These are phyloP conservation scores for Citrus medica DNA, from an alignment of 345 rosid species.

Conservation along the genomic window DNA sequence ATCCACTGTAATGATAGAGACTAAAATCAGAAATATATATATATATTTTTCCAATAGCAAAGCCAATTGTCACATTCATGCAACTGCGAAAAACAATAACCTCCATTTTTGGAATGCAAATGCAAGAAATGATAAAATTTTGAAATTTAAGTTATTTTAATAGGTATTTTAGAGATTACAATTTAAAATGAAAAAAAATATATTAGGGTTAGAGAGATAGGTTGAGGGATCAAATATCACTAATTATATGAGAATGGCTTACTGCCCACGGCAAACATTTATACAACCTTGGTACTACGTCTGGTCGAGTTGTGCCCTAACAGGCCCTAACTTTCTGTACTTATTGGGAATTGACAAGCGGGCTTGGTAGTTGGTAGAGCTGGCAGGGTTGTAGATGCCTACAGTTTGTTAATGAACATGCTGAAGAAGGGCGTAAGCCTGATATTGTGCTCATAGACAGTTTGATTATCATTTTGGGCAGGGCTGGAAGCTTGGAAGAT, in stretches of 20 bases:
- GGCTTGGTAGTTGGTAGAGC: conserved; percentile 88
- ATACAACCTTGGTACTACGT: conserved; percentile 58
- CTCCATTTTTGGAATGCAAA: no score
- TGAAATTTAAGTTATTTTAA: no score
- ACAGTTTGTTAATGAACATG: conserved; percentile 59
- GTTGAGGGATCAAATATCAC: no score
- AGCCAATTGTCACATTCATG: background rate
- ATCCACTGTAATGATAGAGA: background rate
- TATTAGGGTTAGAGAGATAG: no score
- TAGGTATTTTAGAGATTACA: no score
- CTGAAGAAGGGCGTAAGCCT: conserved; percentile 63
- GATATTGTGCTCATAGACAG: conserved; percentile 83
- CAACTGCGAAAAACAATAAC: no score
- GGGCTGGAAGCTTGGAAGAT: conserved; percentile 60
- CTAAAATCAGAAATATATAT: background rate
- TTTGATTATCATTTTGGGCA: conserved; percentile 74
- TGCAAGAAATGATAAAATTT: no score
- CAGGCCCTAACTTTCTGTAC: conserved; percentile 77
- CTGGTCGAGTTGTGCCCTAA: conserved; percentile 59
- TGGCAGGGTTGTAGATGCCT: conserved; percentile 78
- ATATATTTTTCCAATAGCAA: background rate
- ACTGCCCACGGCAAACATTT: conserved; percentile 61
- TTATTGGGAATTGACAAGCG: conserved; percentile 79
- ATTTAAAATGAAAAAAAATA: no score
- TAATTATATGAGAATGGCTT: conserved; percentile 53